Evolutionary conservation across 805 yeast genomes (phyloP).

Genomic region (Pichia pseudocactophila): DNA sequence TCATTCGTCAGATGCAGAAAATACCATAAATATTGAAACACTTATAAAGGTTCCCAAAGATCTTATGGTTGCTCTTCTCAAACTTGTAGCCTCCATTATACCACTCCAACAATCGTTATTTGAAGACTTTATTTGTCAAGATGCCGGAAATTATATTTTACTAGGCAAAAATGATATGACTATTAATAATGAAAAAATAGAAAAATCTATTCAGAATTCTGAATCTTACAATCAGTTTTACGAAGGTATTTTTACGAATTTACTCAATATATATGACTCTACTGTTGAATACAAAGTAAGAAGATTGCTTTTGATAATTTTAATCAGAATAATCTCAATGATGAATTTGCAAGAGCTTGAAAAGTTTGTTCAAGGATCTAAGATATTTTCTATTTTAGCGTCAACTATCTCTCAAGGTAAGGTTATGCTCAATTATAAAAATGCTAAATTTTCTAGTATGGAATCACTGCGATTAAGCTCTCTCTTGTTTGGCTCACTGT

Average conservation of each 20-base stretch:
- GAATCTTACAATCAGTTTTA: constrained; percentile 29
- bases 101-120: constrained; percentile 33
- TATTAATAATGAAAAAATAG: constrained; percentile 27
- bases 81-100: constrained; percentile 46
- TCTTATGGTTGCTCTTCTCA: constrained; percentile 44
- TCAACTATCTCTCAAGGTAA: constrained; percentile 53
- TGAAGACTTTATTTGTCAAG: constrained; percentile 10
- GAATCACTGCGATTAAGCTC: constrained; percentile 27
- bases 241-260: constrained; percentile 38
- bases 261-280: constrained; percentile 61
- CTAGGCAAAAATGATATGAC: background rate
- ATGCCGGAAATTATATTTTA: constrained; percentile 23
- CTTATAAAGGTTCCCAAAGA: constrained; percentile 68
- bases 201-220: constrained; percentile 23
- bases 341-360: constrained; percentile 27
- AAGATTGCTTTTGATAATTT: constrained; percentile 42
- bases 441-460: background rate
- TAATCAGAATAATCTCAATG: constrained; percentile 43
- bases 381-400: constrained; percentile 43
- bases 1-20: constrained; percentile 25
- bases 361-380: constrained; percentile 26
- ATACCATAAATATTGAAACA: constrained; percentile 48
- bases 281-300: constrained; percentile 62
- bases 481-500: constrained; percentile 43
- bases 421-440: constrained; percentile 14